A percentile compares a stretch with the other conserved stretches of the same genome.
Evolutionary conservation across 2,329 filamentous ascomycete species (phyloP).

Genomic region (Hypoxylon sp.): DNA sequence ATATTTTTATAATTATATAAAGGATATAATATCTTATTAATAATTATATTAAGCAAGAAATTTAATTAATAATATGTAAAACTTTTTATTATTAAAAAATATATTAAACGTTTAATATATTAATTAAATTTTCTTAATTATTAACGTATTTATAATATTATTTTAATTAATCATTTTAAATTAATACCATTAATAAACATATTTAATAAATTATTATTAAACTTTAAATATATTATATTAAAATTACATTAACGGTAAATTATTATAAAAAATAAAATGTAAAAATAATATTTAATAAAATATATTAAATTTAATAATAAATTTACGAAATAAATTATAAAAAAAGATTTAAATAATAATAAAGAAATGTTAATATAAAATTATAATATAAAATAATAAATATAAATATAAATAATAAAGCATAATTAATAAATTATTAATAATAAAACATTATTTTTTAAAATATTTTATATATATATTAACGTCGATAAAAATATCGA

Average conservation of each 20-base stretch:
- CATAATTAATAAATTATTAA: no score
- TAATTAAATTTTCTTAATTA: not conserved
- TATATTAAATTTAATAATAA: not conserved
- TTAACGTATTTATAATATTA: not conserved
- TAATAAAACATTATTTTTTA: no score
- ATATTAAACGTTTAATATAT: not conserved
- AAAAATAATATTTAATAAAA: not conserved
- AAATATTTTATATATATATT: no score
- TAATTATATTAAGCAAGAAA: no score
- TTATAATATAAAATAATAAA: no score
- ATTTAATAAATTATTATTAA: not conserved
- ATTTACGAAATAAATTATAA: not conserved
- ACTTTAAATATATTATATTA: not conserved
- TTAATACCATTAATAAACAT: not conserved
- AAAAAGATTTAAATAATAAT: no score
- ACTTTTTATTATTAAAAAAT: not conserved
- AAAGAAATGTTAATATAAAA: not conserved
- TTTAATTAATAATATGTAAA: not conserved
- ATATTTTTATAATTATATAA: not conserved
- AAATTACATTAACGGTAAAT: not conserved
- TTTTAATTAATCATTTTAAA: not conserved
- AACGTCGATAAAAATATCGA: not conserved
- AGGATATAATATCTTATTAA: not conserved
- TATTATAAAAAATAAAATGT: not conserved
- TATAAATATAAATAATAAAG: no score